Base-by-base conservation (phyloP, 2,329 filamentous ascomycete species). In the Samsoniella hepiali region DNA sequence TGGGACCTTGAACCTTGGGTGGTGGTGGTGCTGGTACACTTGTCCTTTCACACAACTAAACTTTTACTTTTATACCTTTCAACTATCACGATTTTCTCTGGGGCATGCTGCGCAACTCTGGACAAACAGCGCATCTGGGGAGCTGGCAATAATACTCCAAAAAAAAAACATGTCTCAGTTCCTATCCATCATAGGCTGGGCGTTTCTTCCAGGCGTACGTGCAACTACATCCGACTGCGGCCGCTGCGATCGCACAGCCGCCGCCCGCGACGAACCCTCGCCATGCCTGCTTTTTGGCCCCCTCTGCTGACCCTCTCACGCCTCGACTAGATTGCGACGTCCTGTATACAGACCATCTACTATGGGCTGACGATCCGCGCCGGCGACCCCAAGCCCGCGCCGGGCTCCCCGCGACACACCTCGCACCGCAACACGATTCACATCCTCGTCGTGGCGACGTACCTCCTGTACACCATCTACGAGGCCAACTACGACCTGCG, bases 401-500 rank as follows among this genome's bases (percentile, higher is more conserved):
- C 90, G 42, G 85, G 91, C 74, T 81, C 84, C n/a, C 82, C 87
- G 2, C 87, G 87, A 68, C 91, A 86, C 74, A 81, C 83, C 67
- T 82, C 84, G 63, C 91, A 98, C 79, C 89, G 92, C 65, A 90
- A 90, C 64, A 85, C 87, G 69, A 94, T 97, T 73, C 88, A 95
- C 74, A 89, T 94, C 72, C 80, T 89, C 69, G 91, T 98, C 71
- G 89, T 98, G 58, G 81, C 89, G 56, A 78, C 85, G 65, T 99
- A 98, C 78, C 90, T 98, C 44, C 78, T 89, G 67, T 97, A 97
- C 81, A 97, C 93, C 54, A 87, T 98, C 70, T 95, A 93, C 79
- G 94, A 98, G 78, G 90, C 92, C 71, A 91, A 96, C 81, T 87
- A 91, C 79, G 87, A 91, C 67, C 82, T 97, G 34, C 89, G 86